These are phyloP conservation scores for Lodderomyces metapsilosis DNA, from an alignment of 1,139 yeast genomes.

Conservation along the genomic window DNA sequence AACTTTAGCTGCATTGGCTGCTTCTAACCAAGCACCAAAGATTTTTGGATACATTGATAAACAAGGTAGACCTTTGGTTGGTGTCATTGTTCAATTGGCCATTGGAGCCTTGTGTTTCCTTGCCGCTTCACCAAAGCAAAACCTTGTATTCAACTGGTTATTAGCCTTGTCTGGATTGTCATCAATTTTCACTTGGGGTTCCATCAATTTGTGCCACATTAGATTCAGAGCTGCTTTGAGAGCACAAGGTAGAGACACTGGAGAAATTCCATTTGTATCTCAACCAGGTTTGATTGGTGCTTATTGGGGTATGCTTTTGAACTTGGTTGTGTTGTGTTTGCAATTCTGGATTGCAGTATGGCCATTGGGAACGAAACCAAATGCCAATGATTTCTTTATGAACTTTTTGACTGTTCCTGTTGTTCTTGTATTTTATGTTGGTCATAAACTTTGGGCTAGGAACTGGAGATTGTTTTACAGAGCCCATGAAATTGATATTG, in stretches of 20 bases:
- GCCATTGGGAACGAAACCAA: slow-evolving; percentile 60
- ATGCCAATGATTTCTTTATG: slow-evolving; percentile 58
- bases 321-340: slow-evolving; percentile 65
- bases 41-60: slow-evolving; percentile 72
- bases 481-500: slow-evolving; percentile 59
- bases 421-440: slow-evolving; percentile 52
- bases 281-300: slow-evolving; percentile 75
- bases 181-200: slow-evolving; percentile 81
- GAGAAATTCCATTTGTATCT: slow-evolving; percentile 69
- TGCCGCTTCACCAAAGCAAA: slow-evolving; percentile 66
- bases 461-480: slow-evolving; percentile 50
- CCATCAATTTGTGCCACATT: slow-evolving; percentile 72
- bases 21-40: slow-evolving; percentile 78
- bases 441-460: slow-evolving; percentile 56
- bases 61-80: slow-evolving; percentile 70
- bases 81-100: slow-evolving; percentile 53
- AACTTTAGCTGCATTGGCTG: slow-evolving; percentile 77
- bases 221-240: slow-evolving; percentile 76
- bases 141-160: slow-evolving; percentile 74
- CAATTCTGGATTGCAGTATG: slow-evolving; percentile 79
- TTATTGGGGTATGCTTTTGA: slow-evolving; percentile 57
- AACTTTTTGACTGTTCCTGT: slow-evolving; percentile 65
- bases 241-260: slow-evolving; percentile 59
- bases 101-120: slow-evolving; percentile 72
- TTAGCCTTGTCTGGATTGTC: slow-evolving; percentile 82